Evolutionary conservation across 441 rosid species (phyloP).

Genomic region (Bruguiera hainesii): DNA sequence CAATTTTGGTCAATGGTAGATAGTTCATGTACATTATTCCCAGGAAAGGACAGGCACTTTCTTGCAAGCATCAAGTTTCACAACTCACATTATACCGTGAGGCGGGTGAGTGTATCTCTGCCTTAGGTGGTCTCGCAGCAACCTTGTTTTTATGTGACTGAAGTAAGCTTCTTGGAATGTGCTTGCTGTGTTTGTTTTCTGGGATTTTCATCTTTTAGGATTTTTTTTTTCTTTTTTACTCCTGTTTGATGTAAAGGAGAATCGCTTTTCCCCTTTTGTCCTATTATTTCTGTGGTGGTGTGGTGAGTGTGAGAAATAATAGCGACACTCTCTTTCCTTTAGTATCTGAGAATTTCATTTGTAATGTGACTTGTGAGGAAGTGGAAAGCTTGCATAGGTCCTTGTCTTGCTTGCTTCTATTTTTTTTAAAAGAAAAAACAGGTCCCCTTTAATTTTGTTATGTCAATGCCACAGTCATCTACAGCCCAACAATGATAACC

Average conservation of each 20-base stretch:
- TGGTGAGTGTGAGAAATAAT: neutral
- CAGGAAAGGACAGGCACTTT: neutral
- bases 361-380: neutral
- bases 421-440: neutral
- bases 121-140: neutral
- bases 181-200: neutral
- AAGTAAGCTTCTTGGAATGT: conserved; percentile 8
- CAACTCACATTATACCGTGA: neutral
- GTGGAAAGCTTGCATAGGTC: neutral
- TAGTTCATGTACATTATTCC: neutral
- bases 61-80: neutral
- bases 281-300: neutral
- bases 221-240: neutral
- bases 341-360: neutral
- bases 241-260: neutral
- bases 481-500: neutral
- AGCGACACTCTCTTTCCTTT: neutral
- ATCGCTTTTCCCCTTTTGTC: neutral
- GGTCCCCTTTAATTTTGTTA: neutral
- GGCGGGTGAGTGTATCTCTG: neutral
- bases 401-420: neutral
- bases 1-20: too few species aligned
- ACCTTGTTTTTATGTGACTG: conserved; percentile 1
- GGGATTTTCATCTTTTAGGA: neutral
- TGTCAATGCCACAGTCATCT: neutral